Evolutionary conservation across 352 stramenopile species (phyloP).

Genomic region (Globisporangium cylindrosporum): DNA sequence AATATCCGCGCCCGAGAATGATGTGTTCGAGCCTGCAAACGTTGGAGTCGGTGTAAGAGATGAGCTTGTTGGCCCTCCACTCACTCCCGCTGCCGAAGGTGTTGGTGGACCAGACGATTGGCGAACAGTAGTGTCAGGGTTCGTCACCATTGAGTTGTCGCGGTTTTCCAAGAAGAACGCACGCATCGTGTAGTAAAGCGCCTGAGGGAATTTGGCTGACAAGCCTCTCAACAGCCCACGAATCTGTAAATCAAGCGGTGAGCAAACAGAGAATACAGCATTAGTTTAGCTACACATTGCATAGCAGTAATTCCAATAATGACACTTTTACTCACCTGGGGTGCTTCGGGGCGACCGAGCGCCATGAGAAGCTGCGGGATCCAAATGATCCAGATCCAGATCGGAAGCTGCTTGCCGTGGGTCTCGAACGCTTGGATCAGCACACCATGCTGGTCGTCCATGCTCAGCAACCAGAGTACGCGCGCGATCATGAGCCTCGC

Average conservation of each 20-base stretch:
- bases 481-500: constrained; percentile 88
- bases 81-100: constrained; percentile 4
- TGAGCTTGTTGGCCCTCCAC: neutral
- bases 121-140: constrained; percentile 22
- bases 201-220: constrained; percentile 95
- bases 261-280: neutral
- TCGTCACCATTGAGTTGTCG: constrained; percentile 78
- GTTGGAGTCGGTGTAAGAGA: constrained; percentile 14
- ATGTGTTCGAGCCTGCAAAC: constrained; percentile 5
- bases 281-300: neutral
- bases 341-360: constrained; percentile 90
- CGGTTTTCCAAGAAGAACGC: constrained; percentile 98
- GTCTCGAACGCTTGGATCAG: constrained; percentile 91
- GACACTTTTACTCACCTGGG: constrained; percentile 29
- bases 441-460: constrained; percentile 77
- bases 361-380: constrained; percentile 97
- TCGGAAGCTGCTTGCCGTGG: constrained; percentile 92
- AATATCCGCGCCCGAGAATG: constrained; percentile 12
- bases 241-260: constrained; percentile 39
- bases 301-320: neutral
- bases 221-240: constrained; percentile 75
- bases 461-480: constrained; percentile 89
- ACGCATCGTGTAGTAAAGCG: constrained; percentile 97
- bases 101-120: constrained; percentile 19
- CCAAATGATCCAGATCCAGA: constrained; percentile 99